Base-by-base conservation (phyloP, 2,329 filamentous ascomycete species). In the Didymella sp. region DNA sequence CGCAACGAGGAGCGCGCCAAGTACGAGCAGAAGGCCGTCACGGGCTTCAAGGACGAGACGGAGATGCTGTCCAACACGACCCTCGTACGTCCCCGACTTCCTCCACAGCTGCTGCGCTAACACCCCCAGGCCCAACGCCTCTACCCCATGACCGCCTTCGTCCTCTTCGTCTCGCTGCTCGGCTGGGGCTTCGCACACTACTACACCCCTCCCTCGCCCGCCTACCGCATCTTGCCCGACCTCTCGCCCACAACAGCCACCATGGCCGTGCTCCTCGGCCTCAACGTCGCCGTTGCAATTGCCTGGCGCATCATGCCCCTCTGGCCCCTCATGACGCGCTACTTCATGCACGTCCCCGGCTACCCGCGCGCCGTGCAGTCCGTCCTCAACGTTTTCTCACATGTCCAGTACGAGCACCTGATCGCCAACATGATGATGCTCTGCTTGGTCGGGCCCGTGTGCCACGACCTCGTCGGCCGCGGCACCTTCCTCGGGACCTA, bases 381-480 rank as follows among this genome's bases (percentile, higher is more conserved):
- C 59, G 68, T 94, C 25, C 85, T 85, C 30, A 85, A 85, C 63
- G 78, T 85, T 46, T 90, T 92, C 77, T 89, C 87, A 19, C 91
- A 95, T 77, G 84, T 89, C 51, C 77, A 75, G 3, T 62, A 87
- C 17, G 68, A 74, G 43, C 91, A 95, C 54, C 52, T 76, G 2
- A 19, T 80, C 22, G 71, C 81, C 38, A 94, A 94, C 76, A 87
- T 90, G 84, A 64, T 82, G 8, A 78, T 84, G 37, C 78, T 94
- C 4, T 88, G 82, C 79, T 78, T 90, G 67, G 80, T 92, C 17
- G 91, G 89, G 22, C 83, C 83, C 28, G 65, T 62, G 1, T 70
- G 67, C 46, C 70, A 72, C 60, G 72, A 76, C 38, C 66, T 76
- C 19, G 70, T 76, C 25, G 74, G 68, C 48, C 65, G 75, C 25